Percentiles rank a stretch among this genome's conserved stretches.
Conservation (phyloP, 371 early-diverging fungal genomes). For the Entomophthora muscae region DNA sequence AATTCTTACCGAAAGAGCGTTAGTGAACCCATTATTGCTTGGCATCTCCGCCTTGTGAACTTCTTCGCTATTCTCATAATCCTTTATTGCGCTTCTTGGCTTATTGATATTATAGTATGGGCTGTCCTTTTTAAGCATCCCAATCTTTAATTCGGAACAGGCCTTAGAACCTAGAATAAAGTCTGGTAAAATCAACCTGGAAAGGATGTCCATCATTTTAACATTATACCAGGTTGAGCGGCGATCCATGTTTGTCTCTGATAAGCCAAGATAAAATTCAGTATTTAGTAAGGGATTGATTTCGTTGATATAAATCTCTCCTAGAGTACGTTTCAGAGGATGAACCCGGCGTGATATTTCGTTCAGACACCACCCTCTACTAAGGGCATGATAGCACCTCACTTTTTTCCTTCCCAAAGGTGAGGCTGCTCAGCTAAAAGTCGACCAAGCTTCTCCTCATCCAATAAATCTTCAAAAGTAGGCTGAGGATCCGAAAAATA, state of each 20-base stretch:
- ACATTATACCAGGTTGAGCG: not conserved
- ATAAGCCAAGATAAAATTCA: constrained; percentile 24
- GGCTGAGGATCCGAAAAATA: constrained; percentile 19
- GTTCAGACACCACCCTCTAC: constrained; percentile 53
- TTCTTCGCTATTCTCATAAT: no score
- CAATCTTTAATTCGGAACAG: no score
- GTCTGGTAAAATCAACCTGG: no score
- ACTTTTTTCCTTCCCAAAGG: constrained; percentile 28
- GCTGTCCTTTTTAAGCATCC: no score
- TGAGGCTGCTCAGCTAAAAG: constrained; percentile 40
- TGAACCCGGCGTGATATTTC: constrained; percentile 43
- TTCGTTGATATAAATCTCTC: constrained; percentile 31
- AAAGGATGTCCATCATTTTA: no score
- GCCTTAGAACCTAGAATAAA: no score
- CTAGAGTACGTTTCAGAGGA: constrained; percentile 29
- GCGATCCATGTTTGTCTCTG: not conserved
- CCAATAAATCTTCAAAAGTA: not conserved
- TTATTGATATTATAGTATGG: no score
- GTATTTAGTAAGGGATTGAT: constrained; percentile 20
- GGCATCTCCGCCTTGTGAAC: not conserved
- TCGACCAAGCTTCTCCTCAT: not conserved
- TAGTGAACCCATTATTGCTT: not conserved
- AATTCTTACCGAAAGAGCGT: not conserved
- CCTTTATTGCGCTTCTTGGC: no score
- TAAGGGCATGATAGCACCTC: constrained; percentile 40